Evolutionary conservation across 2,329 filamentous ascomycete genomes (phyloP).

Genomic region (Fusarium austroafricanum): DNA sequence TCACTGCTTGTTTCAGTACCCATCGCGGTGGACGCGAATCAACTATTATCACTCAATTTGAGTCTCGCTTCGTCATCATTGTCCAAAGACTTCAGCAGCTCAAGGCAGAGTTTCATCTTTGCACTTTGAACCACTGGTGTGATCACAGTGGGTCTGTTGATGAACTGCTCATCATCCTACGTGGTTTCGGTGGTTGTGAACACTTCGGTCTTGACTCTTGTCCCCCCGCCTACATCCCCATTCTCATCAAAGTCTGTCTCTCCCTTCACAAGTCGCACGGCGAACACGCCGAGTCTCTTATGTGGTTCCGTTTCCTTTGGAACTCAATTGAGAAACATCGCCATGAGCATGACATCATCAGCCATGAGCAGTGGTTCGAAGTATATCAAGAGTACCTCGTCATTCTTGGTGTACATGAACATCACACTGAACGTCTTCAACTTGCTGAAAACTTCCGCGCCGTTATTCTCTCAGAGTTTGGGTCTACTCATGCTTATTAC

Average conservation of each 20-base stretch:
- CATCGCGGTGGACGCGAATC: background rate
- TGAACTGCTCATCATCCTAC: background rate
- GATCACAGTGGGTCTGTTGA: background rate
- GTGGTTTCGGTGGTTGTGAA: background rate
- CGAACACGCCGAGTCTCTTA: background rate
- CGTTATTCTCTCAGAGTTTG: background rate
- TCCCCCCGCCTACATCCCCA: background rate
- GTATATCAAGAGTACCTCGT: conserved; percentile 3
- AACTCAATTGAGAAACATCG: conserved; percentile 9
- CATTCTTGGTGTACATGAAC: background rate
- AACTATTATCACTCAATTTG: background rate
- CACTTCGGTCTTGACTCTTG: conserved; percentile 4
- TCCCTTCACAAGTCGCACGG: background rate
- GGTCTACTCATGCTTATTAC: background rate
- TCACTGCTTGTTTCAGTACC: background rate
- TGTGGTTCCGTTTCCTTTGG: conserved; percentile 6
- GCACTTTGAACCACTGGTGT: background rate
- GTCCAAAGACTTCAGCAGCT: background rate
- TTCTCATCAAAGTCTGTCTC: background rate
- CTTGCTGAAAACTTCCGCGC: background rate
- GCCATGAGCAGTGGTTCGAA: conserved; percentile 5
- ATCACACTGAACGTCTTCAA: background rate
- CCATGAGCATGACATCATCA: background rate
- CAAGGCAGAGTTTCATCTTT: background rate
- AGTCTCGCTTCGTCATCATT: conserved; percentile 1